These are phyloP conservation scores for Sergeia podlipaevii DNA, from an alignment of 208 protist genomes.

Conservation along the genomic window DNA sequence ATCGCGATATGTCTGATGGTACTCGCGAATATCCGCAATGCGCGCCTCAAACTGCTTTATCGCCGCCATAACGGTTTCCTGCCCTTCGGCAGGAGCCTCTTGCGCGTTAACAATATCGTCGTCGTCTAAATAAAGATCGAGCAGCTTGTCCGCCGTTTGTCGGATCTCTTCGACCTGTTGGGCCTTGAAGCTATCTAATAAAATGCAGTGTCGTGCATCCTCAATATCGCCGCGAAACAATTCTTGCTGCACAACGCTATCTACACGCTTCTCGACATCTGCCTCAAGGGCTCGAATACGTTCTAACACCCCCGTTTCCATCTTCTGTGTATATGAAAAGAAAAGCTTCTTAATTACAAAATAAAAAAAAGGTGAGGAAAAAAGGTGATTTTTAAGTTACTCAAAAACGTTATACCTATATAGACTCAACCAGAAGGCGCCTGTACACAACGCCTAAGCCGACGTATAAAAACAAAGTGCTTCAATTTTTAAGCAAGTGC, in stretches of 20 bases:
- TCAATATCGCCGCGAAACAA: constrained; percentile 47
- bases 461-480: no score
- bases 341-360: neutral
- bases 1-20: constrained; percentile 72
- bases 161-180: constrained; percentile 45
- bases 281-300: constrained; percentile 74
- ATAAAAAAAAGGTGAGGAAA: neutral
- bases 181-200: constrained; percentile 74
- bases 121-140: constrained; percentile 83
- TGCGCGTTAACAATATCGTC: constrained; percentile 73
- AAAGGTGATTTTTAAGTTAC: no score
- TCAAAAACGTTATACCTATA: no score
- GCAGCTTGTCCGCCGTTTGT: constrained; percentile 63
- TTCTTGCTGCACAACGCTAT: constrained; percentile 84
- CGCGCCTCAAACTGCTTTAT: constrained; percentile 67
- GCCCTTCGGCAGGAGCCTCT: constrained; percentile 42
- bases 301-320: constrained; percentile 71
- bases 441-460: no score
- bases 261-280: constrained; percentile 72
- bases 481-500: no score
- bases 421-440: no score
- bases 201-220: constrained; percentile 68
- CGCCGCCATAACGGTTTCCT: constrained; percentile 40
- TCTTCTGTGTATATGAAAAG: constrained; percentile 1
- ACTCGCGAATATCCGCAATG: constrained; percentile 83